Base-by-base conservation (phyloP, 106 monocot genomes). In the Platanthera guangdongensis region DNA sequence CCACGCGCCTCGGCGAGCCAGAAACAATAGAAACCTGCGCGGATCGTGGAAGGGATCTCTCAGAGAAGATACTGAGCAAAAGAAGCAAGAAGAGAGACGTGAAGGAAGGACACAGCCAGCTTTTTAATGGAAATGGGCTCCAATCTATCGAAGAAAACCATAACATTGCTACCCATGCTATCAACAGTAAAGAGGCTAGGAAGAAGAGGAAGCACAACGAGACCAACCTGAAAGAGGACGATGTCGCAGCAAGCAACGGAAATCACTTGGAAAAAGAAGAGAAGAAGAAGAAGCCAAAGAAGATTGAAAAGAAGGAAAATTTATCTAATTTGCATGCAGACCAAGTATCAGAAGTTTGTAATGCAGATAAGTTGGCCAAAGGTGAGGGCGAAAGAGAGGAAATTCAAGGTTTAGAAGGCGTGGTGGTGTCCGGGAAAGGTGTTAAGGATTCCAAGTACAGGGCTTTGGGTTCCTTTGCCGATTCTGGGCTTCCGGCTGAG, bases 351-450 rank as follows among this genome's bases (percentile, higher is more conserved):
- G 47, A 48, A 47, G 15, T 14, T 53, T 53, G 3, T 39, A 1
- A 39, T 39, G 39, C 6, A 14, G 75, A 48, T 50, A 51, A 70
- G 69, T 75, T 25, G 64, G 68, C 63, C 65, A 45, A 47, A 51
- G 68, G 11, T 25, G 55, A 47, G 28, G 30, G 19, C 21, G 84
- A 75, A 9, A 78, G 62, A 13, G 73, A 15, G 4, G 57, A 25
- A 3, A 51, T 45, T 5, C 46, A 68, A 74, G 75, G 53, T 18
- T 72, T 22, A 5, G 55, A 65, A 6, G 81, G 73, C 3, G 85
- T 90, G 57, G 80, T 83, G 15, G 92, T 99, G 30, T 82, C 92
- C 6, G 99, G 99, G 50, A 87, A 86, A 16, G 78, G 79, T n/a
- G 53, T 74, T 0, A 75, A 57, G 49, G 92, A 90, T 64, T 15